phyloP scores from a whole-genome alignment of 805 yeast genomes.

The Komagataella kurtzmanii region DNA sequence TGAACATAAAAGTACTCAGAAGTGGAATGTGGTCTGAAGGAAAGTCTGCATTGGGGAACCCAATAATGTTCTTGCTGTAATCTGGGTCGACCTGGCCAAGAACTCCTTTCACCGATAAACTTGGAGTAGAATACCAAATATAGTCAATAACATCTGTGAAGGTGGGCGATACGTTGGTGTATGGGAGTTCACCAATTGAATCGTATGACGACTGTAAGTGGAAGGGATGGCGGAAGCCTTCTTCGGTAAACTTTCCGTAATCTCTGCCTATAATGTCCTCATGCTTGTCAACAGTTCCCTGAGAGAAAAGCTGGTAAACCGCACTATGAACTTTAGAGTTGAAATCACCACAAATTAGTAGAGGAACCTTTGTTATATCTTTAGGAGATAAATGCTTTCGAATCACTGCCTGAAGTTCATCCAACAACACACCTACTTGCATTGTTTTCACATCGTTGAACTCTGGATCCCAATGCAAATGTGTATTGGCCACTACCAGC shows the following conservation, averaged over 20 bases:
- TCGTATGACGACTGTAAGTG: slow-evolving; percentile 78
- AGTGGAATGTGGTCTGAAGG: slow-evolving; percentile 95
- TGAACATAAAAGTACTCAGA: slow-evolving; percentile 63
- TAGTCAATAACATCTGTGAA: slow-evolving; percentile 92
- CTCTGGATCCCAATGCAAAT: slow-evolving; percentile 97
- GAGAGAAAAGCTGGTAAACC: slow-evolving; percentile 78
- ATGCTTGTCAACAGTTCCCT: slow-evolving; percentile 71
- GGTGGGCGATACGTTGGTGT: slow-evolving; percentile 88
- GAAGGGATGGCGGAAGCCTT: slow-evolving; percentile 74
- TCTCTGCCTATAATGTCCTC: slow-evolving; percentile 74
- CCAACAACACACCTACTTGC: slow-evolving; percentile 85
- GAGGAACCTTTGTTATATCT: slow-evolving; percentile 50
- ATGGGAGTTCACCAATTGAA: slow-evolving; percentile 78
- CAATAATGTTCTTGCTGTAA: slow-evolving; percentile 66
- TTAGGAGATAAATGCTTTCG: slow-evolving; percentile 26
- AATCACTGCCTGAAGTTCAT: slow-evolving; percentile 63
- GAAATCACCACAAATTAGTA: slow-evolving; percentile 89
- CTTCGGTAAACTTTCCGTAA: slow-evolving; percentile 83
- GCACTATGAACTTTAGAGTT: slow-evolving; percentile 83
- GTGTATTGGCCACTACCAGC: slow-evolving; percentile 75
- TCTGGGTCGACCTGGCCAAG: slow-evolving; percentile 75
- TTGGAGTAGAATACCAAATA: slow-evolving; percentile 81
- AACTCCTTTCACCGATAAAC: slow-evolving; percentile 74
- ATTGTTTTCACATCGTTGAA: slow-evolving; percentile 92
- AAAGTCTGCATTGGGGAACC: slow-evolving; percentile 86